Evolutionary conservation across 1,284 basidiomycete species (phyloP), one percentile per base, ranked within the genome.

Genomic region (Tetrapyrgos nigripes): DNA sequence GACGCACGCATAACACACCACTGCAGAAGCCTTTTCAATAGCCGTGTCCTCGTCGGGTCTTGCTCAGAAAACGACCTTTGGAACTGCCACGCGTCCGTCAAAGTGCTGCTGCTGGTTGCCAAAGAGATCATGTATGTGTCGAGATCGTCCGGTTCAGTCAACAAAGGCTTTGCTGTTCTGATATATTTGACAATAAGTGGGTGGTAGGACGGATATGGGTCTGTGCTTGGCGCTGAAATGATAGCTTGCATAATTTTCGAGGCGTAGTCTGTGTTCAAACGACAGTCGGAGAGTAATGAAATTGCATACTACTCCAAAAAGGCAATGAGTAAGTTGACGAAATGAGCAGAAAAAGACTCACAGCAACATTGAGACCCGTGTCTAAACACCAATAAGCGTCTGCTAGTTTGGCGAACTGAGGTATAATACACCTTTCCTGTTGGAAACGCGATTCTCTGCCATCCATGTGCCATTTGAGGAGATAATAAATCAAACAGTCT

Each of bases 311-410:
- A 23, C 37, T 52, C 54, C 37, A 29, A 26, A 44, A 50, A 17
- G 53, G 43, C 45, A 59, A 23, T 47, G 50, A 23, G 37, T 56
- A 26, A 40, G 45, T 10, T 26, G 14, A 53, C 56, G 28, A 57
- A 29, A 19, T 29, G 45, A 46, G 33, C 29, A 33, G n/a, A 55
- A 51, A 55, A 11, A 43, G 26, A 82, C 88, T 63, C 70, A 91
- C 89, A 50, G 79, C 68, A 54, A 89, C 70, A 46, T 86, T 76
- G 21, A 80, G 75, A n/a, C 87, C 89, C 3, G 83, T 79, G 72
- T 93, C 91, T 64, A 93, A 73, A 66, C 83, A 75, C 89, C 90
- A 93, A 75, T 93, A 93, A 66, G 91, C 91, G 72, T 92, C 88
- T 23, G 88, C 83, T 47, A 92, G 78, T 9, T 82, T 77, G 14